These are phyloP conservation scores for Colletotrichum cuscutae DNA, from an alignment of 2,329 filamentous ascomycete genomes.

Conservation along the genomic window DNA sequence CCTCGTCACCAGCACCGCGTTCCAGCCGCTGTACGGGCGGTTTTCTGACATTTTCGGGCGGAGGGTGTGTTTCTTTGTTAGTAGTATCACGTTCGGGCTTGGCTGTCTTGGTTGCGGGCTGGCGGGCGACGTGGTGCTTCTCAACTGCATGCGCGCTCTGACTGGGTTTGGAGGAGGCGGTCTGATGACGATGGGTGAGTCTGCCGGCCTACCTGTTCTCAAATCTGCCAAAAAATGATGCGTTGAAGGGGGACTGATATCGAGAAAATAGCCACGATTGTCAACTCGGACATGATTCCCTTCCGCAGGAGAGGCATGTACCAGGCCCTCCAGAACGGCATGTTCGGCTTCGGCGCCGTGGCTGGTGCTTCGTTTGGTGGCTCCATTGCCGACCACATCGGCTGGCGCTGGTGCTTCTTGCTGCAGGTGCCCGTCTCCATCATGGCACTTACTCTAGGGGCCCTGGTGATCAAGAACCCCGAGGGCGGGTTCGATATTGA, in stretches of 20 bases:
- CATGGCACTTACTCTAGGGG: slow-evolving; percentile 64
- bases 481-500: slow-evolving; percentile 42
- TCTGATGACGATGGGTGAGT: slow-evolving; percentile 74
- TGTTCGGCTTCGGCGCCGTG: slow-evolving; percentile 71
- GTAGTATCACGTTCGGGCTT: slow-evolving; percentile 68
- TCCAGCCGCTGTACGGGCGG: slow-evolving; percentile 77
- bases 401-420: slow-evolving; percentile 76
- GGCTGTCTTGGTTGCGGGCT: slow-evolving; percentile 75
- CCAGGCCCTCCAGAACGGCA: slow-evolving; percentile 68
- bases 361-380: slow-evolving; percentile 73
- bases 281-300: slow-evolving; percentile 73
- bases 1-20: slow-evolving; percentile 76
- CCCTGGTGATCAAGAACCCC: slow-evolving; percentile 62
- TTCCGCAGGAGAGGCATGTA: slow-evolving; percentile 67
- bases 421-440: slow-evolving; percentile 70
- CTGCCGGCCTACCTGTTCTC: neutral
- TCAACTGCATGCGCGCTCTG: slow-evolving; percentile 73
- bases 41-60: slow-evolving; percentile 77
- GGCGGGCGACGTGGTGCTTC: slow-evolving; percentile 64
- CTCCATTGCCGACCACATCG: slow-evolving; percentile 70
- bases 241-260: neutral
- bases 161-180: slow-evolving; percentile 78
- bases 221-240: too few relatives aligned
- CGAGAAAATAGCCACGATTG: slow-evolving; percentile 52
- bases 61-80: slow-evolving; percentile 71